phyloP scores from a whole-genome alignment of 305 asterid genomes.

The Fraxinus velutina region DNA sequence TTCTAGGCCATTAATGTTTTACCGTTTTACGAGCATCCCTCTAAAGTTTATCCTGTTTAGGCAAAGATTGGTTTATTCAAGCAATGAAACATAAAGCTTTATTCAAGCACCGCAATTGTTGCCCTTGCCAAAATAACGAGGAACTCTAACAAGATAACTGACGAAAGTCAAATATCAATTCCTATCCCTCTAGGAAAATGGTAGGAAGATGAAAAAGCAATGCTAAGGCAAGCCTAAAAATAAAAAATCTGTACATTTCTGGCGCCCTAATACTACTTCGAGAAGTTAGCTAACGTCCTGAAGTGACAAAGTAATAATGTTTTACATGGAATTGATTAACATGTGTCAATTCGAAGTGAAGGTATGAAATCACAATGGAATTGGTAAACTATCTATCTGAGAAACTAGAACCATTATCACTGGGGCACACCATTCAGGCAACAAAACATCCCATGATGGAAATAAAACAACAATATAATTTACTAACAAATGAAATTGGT shows the following conservation, averaged over 20 bases:
- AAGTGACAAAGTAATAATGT: not conserved
- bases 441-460: not conserved
- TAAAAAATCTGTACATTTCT: not conserved
- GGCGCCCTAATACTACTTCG: not conserved
- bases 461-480: not conserved
- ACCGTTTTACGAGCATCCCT: not conserved
- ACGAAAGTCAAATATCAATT: not conserved
- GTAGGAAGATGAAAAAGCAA: not conserved
- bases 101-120: not conserved
- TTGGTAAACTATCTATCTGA: not conserved
- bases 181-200: not conserved
- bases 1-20: not conserved
- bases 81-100: not conserved
- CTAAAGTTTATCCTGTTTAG: not conserved
- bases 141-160: not conserved
- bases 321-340: not conserved
- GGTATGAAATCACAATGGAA: not conserved
- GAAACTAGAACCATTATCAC: not conserved
- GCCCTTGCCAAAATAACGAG: not conserved
- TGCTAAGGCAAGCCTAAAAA: not conserved
- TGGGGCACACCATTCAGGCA: not conserved
- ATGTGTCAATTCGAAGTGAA: not conserved
- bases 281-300: not conserved
- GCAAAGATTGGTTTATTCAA: not conserved
- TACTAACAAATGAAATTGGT: not conserved